Evolutionary conservation across 768 basidiomycete genomes (phyloP).

Genomic region (Lyophyllum shimeji): DNA sequence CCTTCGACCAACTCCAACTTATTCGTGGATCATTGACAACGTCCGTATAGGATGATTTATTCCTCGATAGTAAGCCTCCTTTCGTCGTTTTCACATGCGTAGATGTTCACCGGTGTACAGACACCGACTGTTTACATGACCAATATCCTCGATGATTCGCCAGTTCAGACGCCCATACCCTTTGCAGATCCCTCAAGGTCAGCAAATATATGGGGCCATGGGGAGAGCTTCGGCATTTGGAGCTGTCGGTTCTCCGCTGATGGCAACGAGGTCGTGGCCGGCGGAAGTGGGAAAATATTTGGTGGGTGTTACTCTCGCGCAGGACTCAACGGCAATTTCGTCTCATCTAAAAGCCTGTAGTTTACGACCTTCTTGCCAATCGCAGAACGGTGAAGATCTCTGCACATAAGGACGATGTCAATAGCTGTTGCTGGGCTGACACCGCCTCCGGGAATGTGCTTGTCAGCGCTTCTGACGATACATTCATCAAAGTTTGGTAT

Average conservation of each 20-base stretch:
- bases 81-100: not conserved
- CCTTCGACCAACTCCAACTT: not conserved
- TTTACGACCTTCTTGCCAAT: conserved; percentile 87
- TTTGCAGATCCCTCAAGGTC: conserved; percentile 50
- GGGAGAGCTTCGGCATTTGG: conserved; percentile 76
- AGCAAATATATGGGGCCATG: conserved; percentile 34
- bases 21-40: not conserved
- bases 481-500: conserved; percentile 93
- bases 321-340: not conserved
- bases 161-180: conserved; percentile 60
- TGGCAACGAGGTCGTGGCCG: conserved; percentile 93
- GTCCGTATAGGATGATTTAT: conserved; percentile 75
- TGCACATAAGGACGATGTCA: conserved; percentile 92
- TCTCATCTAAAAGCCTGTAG: conserved; percentile 34
- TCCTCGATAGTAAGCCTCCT: conserved; percentile 70
- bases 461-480: conserved; percentile 94
- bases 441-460: conserved; percentile 90
- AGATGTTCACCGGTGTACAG: conserved; percentile 35
- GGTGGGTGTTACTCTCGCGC: conserved; percentile 35
- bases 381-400: conserved; percentile 77
- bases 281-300: conserved; percentile 81
- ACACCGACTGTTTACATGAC: conserved; percentile 75
- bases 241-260: conserved; percentile 96
- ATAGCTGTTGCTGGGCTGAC: conserved; percentile 96
- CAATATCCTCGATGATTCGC: conserved; percentile 61